A percentile compares a stretch with the other conserved stretches of the same genome.
These are phyloP conservation scores for Bruguiera sexangula DNA, from an alignment of 345 rosid species.

Conservation along the genomic window DNA sequence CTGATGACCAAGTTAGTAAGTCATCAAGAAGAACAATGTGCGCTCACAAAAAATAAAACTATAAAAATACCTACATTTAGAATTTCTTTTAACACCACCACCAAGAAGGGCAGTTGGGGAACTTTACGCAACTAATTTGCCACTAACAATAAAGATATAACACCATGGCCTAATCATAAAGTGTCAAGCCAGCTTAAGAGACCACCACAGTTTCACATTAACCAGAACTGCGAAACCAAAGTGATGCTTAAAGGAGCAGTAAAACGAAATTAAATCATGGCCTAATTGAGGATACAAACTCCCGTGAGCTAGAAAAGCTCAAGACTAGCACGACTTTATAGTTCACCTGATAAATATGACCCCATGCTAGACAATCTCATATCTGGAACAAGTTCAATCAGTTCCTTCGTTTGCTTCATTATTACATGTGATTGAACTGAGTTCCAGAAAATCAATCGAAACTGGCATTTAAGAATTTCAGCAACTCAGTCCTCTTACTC, in stretches of 20 bases:
- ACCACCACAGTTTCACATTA: not conserved
- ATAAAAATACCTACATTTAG: too few species aligned
- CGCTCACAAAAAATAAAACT: not conserved
- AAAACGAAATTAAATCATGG: not conserved
- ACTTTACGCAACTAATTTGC: too few species aligned
- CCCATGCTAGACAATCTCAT: not conserved
- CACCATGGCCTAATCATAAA: too few species aligned
- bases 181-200: not conserved
- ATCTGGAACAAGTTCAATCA: not conserved
- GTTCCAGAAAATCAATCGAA: conserved; percentile 56
- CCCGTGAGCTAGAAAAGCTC: not conserved
- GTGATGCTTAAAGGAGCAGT: not conserved
- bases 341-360: conserved; percentile 3
- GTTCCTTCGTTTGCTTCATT: not conserved
- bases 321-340: not conserved
- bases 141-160: too few species aligned
- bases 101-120: too few species aligned
- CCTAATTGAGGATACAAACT: not conserved
- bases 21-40: conserved; percentile 21
- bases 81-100: too few species aligned
- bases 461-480: conserved; percentile 94
- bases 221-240: not conserved
- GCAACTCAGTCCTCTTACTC: conserved; percentile 78
- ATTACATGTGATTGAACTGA: not conserved
- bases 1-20: conserved; percentile 1